Evolutionary conservation across 805 yeast species (phyloP), one percentile per base, ranked within the genome.

Genomic region (Helenozyma rhizophorensis): DNA sequence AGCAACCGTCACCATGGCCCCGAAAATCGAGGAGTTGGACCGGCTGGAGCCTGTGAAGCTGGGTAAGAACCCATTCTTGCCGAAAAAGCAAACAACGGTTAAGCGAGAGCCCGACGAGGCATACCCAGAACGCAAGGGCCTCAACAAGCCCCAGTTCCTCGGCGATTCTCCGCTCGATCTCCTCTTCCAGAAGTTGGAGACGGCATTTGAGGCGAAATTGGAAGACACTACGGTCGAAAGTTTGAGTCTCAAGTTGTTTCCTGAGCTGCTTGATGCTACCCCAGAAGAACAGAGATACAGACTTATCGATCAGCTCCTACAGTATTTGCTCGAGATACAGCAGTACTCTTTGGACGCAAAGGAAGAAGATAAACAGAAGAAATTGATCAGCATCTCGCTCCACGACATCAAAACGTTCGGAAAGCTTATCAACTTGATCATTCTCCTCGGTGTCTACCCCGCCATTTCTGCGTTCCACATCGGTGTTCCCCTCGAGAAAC

Each of bases 381-480:
- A 59, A 29, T 43, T 74, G 30, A 65, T 83, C 9, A 65, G 82
- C 7, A 80, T 90, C 11, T 85, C 97, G 0, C 65, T 90, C 8
- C 88, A 86, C 47, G 97, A 93, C 53, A 78, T 90, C 71, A 83
- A 79, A 51, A 71, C 76, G 4, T 73, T 93, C 35, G 80, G 83
- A 22, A 72, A 68, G 14, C 51, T 90, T 27, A 55, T 83, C 13
- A 82, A 80, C 42, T 37, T 82, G 9, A 64, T 89, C 2, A 74
- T 88, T 0, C 56, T 82, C 2, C 81, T 79, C 42, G 89, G 95
- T 0, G 66, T 90, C 0, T 82, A 81, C 44, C 76, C 88, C 0
- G 72, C 75, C 31, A 40, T 86, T 1, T 74, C 79, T 0, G 37
- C 53, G 2, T 65, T 60, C 7, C 72, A 72, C 2, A 65, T 79